A percentile compares a stretch with the other conserved stretches of the same genome.
Conservation (phyloP, 768 basidiomycete genomes). For the Macrocybe gigantea region DNA sequence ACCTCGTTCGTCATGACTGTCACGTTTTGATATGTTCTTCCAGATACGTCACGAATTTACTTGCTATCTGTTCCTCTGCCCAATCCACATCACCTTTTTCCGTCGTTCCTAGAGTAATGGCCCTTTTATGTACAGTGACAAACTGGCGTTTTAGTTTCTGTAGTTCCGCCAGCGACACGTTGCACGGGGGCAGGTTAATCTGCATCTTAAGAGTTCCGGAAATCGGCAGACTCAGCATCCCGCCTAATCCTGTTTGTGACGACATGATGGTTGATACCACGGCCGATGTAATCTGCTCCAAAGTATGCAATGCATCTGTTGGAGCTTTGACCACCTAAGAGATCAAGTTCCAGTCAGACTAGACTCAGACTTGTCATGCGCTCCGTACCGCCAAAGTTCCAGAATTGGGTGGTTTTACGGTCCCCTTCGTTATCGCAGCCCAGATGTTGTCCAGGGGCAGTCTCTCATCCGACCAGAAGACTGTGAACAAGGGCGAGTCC, state of each 20-base stretch:
- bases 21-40: constrained; percentile 59
- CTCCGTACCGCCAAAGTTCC: constrained; percentile 65
- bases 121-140: constrained; percentile 83
- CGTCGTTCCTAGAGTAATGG: constrained; percentile 75
- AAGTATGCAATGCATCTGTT: constrained; percentile 76
- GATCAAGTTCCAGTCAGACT: not conserved
- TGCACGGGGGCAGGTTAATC: constrained; percentile 62
- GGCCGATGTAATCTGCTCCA: constrained; percentile 72
- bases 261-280: constrained; percentile 71
- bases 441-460: constrained; percentile 70
- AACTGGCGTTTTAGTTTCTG: constrained; percentile 91
- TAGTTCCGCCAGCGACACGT: constrained; percentile 78
- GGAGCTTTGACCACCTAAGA: constrained; percentile 75
- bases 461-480: constrained; percentile 67
- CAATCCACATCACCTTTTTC: constrained; percentile 76
- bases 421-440: constrained; percentile 72
- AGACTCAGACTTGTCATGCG: not conserved
- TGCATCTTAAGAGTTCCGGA: constrained; percentile 34
- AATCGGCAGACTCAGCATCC: constrained; percentile 38
- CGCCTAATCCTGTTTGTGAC: constrained; percentile 53
- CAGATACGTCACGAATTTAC: constrained; percentile 66
- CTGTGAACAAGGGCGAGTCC: constrained; percentile 92
- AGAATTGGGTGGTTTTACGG: constrained; percentile 82
- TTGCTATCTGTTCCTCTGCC: constrained; percentile 64
- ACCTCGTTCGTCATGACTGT: constrained; percentile 8